Base-by-base conservation (phyloP, 306 rosid species). In the Rosa lucieae region DNA sequence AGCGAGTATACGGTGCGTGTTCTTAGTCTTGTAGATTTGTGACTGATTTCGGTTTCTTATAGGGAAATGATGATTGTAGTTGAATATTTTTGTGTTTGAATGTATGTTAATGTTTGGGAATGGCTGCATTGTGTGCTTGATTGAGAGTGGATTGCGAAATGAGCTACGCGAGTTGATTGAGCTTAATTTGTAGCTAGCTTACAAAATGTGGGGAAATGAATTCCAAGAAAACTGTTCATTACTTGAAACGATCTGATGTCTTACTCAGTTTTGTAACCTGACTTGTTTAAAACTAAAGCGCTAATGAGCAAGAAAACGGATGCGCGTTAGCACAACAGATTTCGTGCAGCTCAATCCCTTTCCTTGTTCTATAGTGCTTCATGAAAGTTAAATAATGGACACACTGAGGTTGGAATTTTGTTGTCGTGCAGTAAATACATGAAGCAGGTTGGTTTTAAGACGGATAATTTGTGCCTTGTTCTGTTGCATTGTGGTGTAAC, bases 1-100 rank as follows among this genome's bases (percentile, higher is more conserved):
- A 92, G 72, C 76, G 97, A 81, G 97, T 94, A 77, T 92, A 92
- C 74, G 97, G 99, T 94, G 83, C 84, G 69, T 82, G 65, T 58
- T 13, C 10, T 5, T 53, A 7, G 10, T 4, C n/a, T 11, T 65
- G 29, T 61, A 26, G 32, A 44, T 51, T 47, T 82, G 21, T 67
- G 23, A 43, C n/a, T 21, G 15, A 26, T 55, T 71, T 55, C 51
- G 46, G 79, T 80, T 46, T 32, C 61, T 9, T 40, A 12, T 48
- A 5, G 8, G 53, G 10, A 77, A 37, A 51, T 46, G 65, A 48
- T 32, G 10, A 26, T 14, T 65, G 4, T 13, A 15, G 43, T 35
- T 35, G 71, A 37, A 17, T 26, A 6, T 15, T 53, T 70, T 29
- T 37, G 46, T 77, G 58, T 67, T 8, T 70, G 55, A 2, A 15